Base-by-base conservation (phyloP, 2,329 filamentous ascomycete species). In the Fusarium oligoseptatum region DNA sequence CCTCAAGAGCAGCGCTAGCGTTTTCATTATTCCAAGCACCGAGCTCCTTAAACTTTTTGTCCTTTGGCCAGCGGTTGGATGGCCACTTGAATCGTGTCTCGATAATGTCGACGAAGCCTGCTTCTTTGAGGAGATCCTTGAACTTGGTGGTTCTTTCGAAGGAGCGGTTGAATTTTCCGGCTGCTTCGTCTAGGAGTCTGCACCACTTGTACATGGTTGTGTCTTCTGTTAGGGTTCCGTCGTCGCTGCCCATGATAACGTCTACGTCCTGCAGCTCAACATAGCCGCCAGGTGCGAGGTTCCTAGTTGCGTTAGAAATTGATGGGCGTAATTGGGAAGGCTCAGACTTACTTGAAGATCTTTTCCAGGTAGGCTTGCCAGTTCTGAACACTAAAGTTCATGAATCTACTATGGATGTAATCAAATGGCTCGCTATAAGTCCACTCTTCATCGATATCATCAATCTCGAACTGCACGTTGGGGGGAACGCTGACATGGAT, bases 21-120 rank as follows among this genome's bases (percentile, higher is more conserved):
- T 81, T 81, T 3, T 62, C 68, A 3, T 73, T 66, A 0, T 77
- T 78, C 78, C 78, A 77, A n/a, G 64, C 52, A 37, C 88, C 88
- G 2, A 88, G 77, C 56, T 88, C 85, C 75, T 89, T 90, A 52
- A 86, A 82, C 36, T 85, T 85, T 17, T 80, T 82, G 14, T 88
- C 85, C 64, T 83, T 86, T 0, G 87, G 85, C 88, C 88, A 90
- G 6, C 82, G 79, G 70, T 86, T 87, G 56, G 83, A 82, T 0
- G 88, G 87, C 79, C 87, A 85, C 76, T 85, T 86, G 75, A 82
- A 86, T 8, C 85, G 78, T 3, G 82, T 80, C 73, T 89, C 85
- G 0, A 80, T 77, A 0, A 91, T 83, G 68, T 89, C 83, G 50
- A 82, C 80, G 68, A 91, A 91, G 0, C 89, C 89, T 0, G 85